phyloP scores from a whole-genome alignment of 164 flowering plant genomes.

The Nymphaea thermarum region DNA sequence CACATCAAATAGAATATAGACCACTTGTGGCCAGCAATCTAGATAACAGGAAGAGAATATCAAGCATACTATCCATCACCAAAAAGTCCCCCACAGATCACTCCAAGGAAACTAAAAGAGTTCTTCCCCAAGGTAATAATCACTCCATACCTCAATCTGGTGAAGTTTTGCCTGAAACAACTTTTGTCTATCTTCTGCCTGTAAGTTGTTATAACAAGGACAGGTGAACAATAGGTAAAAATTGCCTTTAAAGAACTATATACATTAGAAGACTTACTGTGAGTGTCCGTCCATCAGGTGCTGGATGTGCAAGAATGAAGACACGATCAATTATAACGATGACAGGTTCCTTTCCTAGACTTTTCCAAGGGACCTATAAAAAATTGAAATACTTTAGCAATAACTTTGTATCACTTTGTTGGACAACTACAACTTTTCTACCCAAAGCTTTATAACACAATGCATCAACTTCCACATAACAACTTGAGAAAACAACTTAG shows the following conservation, averaged over 20 bases:
- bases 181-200: constrained; percentile 83
- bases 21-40: too few relatives aligned
- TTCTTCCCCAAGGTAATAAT: too few relatives aligned
- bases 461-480: too few relatives aligned
- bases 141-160: constrained; percentile 71
- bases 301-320: constrained; percentile 84
- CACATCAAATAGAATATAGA: too few relatives aligned
- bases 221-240: background rate
- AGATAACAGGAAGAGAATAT: too few relatives aligned
- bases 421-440: too few relatives aligned
- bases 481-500: too few relatives aligned
- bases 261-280: constrained; percentile 26
- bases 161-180: constrained; percentile 87
- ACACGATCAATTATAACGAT: constrained; percentile 93
- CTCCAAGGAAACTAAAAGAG: background rate
- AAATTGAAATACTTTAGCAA: constrained; percentile 1
- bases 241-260: background rate
- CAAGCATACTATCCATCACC: too few relatives aligned
- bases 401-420: too few relatives aligned
- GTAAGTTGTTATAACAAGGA: constrained; percentile 5
- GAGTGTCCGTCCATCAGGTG: constrained; percentile 55
- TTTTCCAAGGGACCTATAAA: constrained; percentile 94
- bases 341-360: constrained; percentile 98
- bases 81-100: too few relatives aligned
- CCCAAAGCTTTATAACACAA: too few relatives aligned